Percentiles rank a stretch among this genome's conserved stretches.
These are phyloP conservation scores for Hyphopichia fennica DNA, from an alignment of 1,139 yeast species.

Conservation along the genomic window DNA sequence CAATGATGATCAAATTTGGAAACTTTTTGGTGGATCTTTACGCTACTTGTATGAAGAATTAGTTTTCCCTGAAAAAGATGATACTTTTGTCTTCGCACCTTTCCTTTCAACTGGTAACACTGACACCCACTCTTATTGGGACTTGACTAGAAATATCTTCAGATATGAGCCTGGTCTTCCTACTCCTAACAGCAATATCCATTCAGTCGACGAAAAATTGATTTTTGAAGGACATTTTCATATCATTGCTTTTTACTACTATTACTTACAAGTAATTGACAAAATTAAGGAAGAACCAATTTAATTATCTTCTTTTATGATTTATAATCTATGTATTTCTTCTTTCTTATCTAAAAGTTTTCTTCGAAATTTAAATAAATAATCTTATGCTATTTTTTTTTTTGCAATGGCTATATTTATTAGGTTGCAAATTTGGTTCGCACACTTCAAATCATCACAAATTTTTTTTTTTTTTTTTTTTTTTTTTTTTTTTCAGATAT, in stretches of 20 bases:
- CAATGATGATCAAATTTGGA: constrained; percentile 49
- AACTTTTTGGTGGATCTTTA: constrained; percentile 54
- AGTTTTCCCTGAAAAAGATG: constrained; percentile 27
- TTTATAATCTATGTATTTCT: no score
- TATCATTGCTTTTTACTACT: constrained; percentile 36
- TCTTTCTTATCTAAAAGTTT: no score
- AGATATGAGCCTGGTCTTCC: constrained; percentile 35
- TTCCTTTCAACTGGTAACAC: constrained; percentile 39
- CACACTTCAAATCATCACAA: constrained; percentile 1
- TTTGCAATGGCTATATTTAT: not conserved
- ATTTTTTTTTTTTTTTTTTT: not conserved
- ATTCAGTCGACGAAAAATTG: constrained; percentile 36
- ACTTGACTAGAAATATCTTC: constrained; percentile 36
- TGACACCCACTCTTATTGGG: constrained; percentile 44
- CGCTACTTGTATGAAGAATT: constrained; percentile 56
- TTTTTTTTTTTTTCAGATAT: not conserved
- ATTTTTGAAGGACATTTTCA: constrained; percentile 22
- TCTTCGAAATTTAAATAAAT: not conserved
- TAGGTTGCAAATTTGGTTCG: constrained; percentile 1
- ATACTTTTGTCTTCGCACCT: constrained; percentile 33
- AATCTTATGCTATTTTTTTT: not conserved
- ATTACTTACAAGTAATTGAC: constrained; percentile 29
- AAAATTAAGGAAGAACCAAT: not conserved
- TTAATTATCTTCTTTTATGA: not conserved
- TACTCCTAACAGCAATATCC: constrained; percentile 18